Percentiles rank a stretch among this genome's conserved stretches.
Conservation (phyloP, 2,329 filamentous ascomycete species). For the Alternaria sp. region DNA sequence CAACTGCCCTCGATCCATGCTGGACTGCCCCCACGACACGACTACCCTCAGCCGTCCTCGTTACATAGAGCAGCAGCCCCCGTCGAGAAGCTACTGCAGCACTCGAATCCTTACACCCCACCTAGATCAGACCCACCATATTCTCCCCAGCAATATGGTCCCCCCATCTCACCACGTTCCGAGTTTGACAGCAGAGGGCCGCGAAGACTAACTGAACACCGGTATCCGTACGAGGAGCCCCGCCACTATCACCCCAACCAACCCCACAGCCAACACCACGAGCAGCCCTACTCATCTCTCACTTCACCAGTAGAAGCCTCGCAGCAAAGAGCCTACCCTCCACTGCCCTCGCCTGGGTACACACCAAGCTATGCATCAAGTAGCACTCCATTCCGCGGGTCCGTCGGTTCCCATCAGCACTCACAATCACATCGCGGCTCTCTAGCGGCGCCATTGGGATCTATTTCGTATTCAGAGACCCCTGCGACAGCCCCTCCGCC, state of each 20-base stretch:
- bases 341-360: constrained; percentile 49
- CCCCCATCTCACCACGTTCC: constrained; percentile 46
- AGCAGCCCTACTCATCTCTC: constrained; percentile 46
- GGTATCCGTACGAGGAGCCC: constrained; percentile 43
- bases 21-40: constrained; percentile 39
- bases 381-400: constrained; percentile 47
- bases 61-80: constrained; percentile 39
- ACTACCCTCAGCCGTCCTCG: constrained; percentile 32
- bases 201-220: constrained; percentile 38
- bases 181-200: constrained; percentile 41
- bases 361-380: constrained; percentile 49
- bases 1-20: constrained; percentile 48
- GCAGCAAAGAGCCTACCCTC: constrained; percentile 43
- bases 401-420: constrained; percentile 46
- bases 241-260: constrained; percentile 35
- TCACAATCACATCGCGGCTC: constrained; percentile 47
- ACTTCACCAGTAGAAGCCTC: constrained; percentile 45
- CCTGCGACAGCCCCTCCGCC: constrained; percentile 37
- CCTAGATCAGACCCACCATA: constrained; percentile 49
- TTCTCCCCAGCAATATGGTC: constrained; percentile 49
- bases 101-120: constrained; percentile 48
- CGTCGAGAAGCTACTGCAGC: constrained; percentile 45
- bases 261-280: constrained; percentile 38
- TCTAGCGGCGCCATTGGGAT: constrained; percentile 38
- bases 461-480: constrained; percentile 43